phyloP scores from a whole-genome alignment of 2,329 filamentous ascomycete species.

The Pseudocercospora ulei region DNA sequence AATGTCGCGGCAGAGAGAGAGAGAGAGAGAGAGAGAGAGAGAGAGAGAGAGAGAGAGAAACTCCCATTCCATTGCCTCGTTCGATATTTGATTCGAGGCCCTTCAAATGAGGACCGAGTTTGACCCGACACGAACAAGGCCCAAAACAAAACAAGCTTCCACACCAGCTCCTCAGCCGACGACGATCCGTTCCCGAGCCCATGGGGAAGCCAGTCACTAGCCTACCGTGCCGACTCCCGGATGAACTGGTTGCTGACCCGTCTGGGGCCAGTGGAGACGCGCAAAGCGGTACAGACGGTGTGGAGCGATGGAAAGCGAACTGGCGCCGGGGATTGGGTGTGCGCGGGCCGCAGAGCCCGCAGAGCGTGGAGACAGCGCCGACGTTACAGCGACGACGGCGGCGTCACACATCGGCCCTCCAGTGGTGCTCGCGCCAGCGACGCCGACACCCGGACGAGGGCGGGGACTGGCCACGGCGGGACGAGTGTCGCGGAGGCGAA shows the following conservation, averaged over 20 bases:
- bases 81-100: no score
- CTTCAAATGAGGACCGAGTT: no score
- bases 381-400: constrained; percentile 19
- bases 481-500: background rate
- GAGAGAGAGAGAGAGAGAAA: no score
- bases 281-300: constrained; percentile 16
- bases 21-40: no score
- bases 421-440: no score
- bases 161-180: no score
- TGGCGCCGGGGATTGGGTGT: constrained; percentile 22
- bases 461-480: no score
- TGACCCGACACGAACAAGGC: no score
- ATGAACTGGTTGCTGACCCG: constrained; percentile 27
- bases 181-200: constrained; percentile 11
- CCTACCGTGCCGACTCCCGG: constrained; percentile 10
- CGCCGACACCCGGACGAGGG: no score
- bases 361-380: constrained; percentile 16
- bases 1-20: background rate
- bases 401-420: no score
- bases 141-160: no score
- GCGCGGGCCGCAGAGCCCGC: constrained; percentile 19
- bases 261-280: constrained; percentile 22
- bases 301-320: constrained; percentile 20
- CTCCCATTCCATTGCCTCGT: no score
- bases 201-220: constrained; percentile 17